Percentiles rank a stretch among this genome's conserved stretches.
phyloP scores from a whole-genome alignment of 345 rosid genomes.

The Hirschfeldia incana region DNA sequence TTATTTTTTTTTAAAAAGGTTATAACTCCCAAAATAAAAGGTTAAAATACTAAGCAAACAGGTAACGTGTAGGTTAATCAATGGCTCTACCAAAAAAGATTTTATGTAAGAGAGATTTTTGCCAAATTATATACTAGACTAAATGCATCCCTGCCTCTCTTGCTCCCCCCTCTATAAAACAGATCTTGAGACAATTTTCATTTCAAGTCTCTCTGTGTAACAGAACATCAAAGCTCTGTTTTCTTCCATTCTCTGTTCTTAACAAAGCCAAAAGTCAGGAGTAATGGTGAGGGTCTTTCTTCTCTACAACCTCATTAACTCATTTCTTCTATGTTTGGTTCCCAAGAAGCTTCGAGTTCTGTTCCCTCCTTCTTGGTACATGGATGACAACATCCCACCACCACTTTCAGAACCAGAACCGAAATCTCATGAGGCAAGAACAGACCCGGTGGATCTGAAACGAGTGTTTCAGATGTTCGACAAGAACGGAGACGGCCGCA shows the following conservation, averaged over 20 bases:
- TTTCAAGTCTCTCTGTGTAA: conserved; percentile 17
- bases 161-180: conserved; percentile 1
- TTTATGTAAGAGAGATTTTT: not conserved
- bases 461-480: conserved; percentile 40
- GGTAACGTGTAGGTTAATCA: conserved; percentile 4
- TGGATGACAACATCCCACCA: conserved; percentile 24
- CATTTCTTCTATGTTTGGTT: conserved; percentile 47
- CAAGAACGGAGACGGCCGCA: conserved; percentile 41
- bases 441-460: conserved; percentile 33
- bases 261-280: not conserved
- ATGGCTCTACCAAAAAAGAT: not conserved
- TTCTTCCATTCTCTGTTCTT: conserved; percentile 3
- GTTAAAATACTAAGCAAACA: not conserved
- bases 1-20: not conserved
- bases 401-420: not conserved
- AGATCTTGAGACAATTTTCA: not conserved
- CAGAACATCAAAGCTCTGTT: not conserved
- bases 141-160: not conserved
- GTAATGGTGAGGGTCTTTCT: conserved; percentile 48
- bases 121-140: not conserved
- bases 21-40: not conserved
- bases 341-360: conserved; percentile 57
- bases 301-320: conserved; percentile 49
- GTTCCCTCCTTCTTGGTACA: conserved; percentile 46
- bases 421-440: conserved; percentile 7